Evolutionary conservation across 148 eudicot species (phyloP), one percentile per base, ranked within the genome.

Genomic region (Amaranthus hypochondriacus): DNA sequence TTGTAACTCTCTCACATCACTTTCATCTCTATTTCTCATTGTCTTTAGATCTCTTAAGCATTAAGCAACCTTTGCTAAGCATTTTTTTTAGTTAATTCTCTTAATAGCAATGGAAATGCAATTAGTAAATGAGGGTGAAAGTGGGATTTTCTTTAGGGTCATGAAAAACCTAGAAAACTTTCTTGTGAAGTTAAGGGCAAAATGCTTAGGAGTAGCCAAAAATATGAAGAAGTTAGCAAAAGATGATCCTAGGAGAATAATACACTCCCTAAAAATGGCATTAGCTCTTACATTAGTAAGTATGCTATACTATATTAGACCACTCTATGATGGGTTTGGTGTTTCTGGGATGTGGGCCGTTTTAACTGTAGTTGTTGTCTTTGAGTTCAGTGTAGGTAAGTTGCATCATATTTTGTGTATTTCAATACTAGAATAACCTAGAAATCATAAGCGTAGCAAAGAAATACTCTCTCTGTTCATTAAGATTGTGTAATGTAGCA

Each of bases 331-430:
- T 28, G 75, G 77, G 9, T 77, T 81, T 48, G 84, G 84, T 66
- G 81, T 74, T 15, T 70, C 77, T 2, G 78, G 72, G 63, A 81
- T 81, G 84, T 81, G 81, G 84, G 84, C 75, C 3, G 81, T 81
- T 6, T 53, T 81, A 39, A 81, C 84, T 2, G 84, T 81, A 6
- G 84, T 81, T 7, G 84, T 81, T 15, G 81, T 81, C 2, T 81
- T 75, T 14, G 83, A 80, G 70, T 80, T 70, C 48, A 63, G 72
- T 57, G 83, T 80, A 9, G 79, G 83, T 80, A 71, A 75, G 76
- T 7, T 50, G 44, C 44, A n/a, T 48, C 4, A 49, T 14, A 3
- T 12, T 49, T 39, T 8, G 21, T 7, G 18, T 18, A 18, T 18
- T 18, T 18, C 18, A 18, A 18, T 18, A 18, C 18, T 18, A 18